Evolutionary conservation across 2,329 filamentous ascomycete species (phyloP).

Genomic region (Parastagonospora avenae): DNA sequence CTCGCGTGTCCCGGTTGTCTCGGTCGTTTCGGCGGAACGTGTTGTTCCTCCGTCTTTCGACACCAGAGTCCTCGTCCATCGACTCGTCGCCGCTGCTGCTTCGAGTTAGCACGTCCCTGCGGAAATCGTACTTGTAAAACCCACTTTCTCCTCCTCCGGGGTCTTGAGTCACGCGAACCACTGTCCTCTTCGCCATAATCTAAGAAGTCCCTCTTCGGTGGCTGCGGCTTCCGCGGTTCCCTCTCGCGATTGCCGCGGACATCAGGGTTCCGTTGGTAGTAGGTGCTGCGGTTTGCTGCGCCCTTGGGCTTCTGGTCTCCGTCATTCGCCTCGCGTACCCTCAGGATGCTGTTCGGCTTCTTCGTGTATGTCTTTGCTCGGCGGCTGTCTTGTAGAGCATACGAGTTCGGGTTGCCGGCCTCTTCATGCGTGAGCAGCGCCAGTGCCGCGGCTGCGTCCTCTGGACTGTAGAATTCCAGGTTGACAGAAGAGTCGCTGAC

Average conservation of each 20-base stretch:
- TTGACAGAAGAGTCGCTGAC: constrained; percentile 93
- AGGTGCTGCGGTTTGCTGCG: constrained; percentile 81
- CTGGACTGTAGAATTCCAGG: constrained; percentile 70
- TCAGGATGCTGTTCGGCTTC: constrained; percentile 71
- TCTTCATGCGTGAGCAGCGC: constrained; percentile 59
- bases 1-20: constrained; percentile 20
- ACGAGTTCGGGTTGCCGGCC: constrained; percentile 43
- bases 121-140: not conserved
- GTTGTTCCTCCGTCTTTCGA: constrained; percentile 28
- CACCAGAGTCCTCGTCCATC: constrained; percentile 75
- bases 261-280: constrained; percentile 93
- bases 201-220: constrained; percentile 28
- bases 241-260: constrained; percentile 67
- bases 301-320: constrained; percentile 80
- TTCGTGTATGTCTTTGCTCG: constrained; percentile 70
- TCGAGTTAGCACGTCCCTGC: constrained; percentile 27
- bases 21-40: constrained; percentile 21
- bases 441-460: constrained; percentile 61
- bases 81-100: constrained; percentile 67
- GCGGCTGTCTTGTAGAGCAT: constrained; percentile 64
- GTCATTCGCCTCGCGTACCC: constrained; percentile 73
- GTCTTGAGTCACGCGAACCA: constrained; percentile 23
- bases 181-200: constrained; percentile 39
- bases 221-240: constrained; percentile 59
- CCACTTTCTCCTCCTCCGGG: constrained; percentile 31